Percentiles rank a stretch among this genome's conserved stretches.
phyloP scores from a whole-genome alignment of 306 rosid species.

The Cicer bijugum region DNA sequence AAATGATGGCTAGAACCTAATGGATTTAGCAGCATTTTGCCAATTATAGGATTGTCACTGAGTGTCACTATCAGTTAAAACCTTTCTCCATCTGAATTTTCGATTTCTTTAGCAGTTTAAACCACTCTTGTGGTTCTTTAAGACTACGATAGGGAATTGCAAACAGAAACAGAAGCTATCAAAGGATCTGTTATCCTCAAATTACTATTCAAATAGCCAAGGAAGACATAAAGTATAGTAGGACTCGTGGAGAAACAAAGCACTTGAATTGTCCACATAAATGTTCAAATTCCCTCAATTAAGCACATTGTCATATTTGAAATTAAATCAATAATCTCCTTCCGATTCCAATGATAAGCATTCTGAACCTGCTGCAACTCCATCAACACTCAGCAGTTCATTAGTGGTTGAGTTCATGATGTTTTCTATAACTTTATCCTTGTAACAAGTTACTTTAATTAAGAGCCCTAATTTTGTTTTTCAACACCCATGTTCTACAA shows the following conservation, averaged over 20 bases:
- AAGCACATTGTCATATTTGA: constrained; percentile 43
- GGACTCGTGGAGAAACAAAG: no score
- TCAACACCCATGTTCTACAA: background rate
- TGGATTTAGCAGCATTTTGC: constrained; percentile 70
- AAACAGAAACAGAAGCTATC: constrained; percentile 1
- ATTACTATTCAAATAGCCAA: no score
- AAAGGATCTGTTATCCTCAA: no score
- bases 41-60: constrained; percentile 55
- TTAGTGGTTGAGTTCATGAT: constrained; percentile 19
- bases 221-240: no score
- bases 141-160: constrained; percentile 64
- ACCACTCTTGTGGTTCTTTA: constrained; percentile 70
- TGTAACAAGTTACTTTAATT: background rate
- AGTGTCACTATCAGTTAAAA: constrained; percentile 45
- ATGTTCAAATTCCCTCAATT: no score
- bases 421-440: background rate
- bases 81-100: constrained; percentile 86
- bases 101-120: constrained; percentile 66
- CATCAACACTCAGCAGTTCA: constrained; percentile 60
- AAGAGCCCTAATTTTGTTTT: background rate
- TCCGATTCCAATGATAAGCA: constrained; percentile 61
- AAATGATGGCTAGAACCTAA: constrained; percentile 65
- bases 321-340: constrained; percentile 40
- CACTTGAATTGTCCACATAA: no score
- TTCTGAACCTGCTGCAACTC: constrained; percentile 76